phyloP scores from a whole-genome alignment of 1,284 basidiomycete genomes.

The Rhodotorula sp. region DNA sequence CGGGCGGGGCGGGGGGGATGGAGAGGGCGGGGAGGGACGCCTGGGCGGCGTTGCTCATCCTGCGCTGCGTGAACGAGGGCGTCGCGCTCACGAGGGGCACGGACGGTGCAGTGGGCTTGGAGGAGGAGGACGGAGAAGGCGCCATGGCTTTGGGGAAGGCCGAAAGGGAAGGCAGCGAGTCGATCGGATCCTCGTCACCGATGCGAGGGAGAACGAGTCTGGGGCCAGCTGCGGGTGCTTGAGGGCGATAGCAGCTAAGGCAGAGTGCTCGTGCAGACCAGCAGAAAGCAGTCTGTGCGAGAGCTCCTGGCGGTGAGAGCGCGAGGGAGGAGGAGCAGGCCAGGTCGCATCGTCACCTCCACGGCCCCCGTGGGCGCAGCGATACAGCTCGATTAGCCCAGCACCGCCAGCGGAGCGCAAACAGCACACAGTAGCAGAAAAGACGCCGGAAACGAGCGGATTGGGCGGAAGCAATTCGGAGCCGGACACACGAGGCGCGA shows the following conservation, averaged over 20 bases:
- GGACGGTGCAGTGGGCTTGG: neutral
- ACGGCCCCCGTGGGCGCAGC: no score
- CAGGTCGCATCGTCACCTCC: no score
- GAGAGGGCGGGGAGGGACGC: constrained; percentile 5
- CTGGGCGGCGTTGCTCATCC: constrained; percentile 26
- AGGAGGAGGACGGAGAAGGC: neutral
- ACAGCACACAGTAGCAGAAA: no score
- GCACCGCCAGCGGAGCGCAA: no score
- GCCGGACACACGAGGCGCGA: no score
- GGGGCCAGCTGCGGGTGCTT: neutral
- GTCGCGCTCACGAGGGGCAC: neutral
- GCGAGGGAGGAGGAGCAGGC: no score
- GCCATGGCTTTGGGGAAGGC: neutral
- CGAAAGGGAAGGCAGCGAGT: neutral
- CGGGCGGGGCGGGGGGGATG: neutral
- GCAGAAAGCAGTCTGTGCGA: neutral
- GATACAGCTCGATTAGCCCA: no score
- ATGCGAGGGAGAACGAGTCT: neutral
- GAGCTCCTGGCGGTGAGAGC: no score
- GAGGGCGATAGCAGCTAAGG: neutral
- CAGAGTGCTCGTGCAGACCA: neutral
- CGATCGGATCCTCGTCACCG: neutral
- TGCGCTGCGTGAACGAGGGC: constrained; percentile 14
- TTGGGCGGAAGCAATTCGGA: no score
- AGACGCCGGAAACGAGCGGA: no score